phyloP scores from a whole-genome alignment of 2,329 filamentous ascomycete genomes.

The Ophiostoma sp. region DNA sequence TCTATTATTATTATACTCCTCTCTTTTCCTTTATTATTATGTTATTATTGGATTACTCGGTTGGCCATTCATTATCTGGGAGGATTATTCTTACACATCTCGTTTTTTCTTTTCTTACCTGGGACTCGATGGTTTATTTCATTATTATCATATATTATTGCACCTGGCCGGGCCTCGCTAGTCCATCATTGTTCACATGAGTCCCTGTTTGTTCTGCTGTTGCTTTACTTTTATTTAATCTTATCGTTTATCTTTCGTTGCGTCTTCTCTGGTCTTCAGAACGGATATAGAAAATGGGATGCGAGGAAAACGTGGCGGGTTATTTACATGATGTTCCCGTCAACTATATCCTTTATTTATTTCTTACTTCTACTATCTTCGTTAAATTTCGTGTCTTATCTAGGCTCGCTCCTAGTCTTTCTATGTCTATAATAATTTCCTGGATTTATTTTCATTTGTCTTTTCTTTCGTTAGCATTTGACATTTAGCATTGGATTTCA shows the following conservation, averaged over 20 bases:
- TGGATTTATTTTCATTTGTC: no score
- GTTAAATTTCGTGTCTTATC: no score
- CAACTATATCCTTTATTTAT: no score
- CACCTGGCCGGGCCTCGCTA: background rate
- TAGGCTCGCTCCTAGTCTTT: no score
- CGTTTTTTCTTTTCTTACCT: background rate
- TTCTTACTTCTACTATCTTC: no score
- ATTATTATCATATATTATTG: constrained; percentile 2
- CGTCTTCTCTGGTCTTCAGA: background rate
- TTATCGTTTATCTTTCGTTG: background rate
- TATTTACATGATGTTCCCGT: no score
- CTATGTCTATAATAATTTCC: no score
- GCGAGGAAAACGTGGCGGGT: no score
- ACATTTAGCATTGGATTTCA: no score
- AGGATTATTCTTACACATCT: background rate
- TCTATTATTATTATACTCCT: no score
- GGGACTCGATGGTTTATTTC: background rate
- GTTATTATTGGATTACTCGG: background rate
- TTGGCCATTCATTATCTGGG: background rate
- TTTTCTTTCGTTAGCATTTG: no score
- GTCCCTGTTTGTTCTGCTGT: background rate
- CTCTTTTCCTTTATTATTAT: background rate
- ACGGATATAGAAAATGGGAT: no score
- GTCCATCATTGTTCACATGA: background rate
- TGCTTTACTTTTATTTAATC: background rate